Percentiles rank a stretch among this genome's conserved stretches.
Conservation (phyloP, 2,329 filamentous ascomycete species). For the Microsporum ferrugineum region DNA sequence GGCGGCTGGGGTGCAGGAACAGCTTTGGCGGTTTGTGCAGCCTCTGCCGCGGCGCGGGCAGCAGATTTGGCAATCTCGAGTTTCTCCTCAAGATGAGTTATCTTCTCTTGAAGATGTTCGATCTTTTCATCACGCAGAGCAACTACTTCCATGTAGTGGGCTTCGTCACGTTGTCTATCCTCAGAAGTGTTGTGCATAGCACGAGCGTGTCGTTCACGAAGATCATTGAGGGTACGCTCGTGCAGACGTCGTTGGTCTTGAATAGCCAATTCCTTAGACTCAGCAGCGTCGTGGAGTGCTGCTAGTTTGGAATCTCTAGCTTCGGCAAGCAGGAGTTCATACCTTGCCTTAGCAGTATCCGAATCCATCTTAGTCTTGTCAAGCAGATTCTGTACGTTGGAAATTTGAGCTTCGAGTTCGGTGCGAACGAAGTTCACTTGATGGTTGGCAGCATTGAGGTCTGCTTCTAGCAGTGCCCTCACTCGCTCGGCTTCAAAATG, state of each 20-base stretch:
- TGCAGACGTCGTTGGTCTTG: constrained; percentile 53
- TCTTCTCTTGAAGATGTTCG: constrained; percentile 73
- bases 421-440: constrained; percentile 62
- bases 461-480: constrained; percentile 64
- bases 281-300: constrained; percentile 43
- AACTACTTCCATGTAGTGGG: constrained; percentile 68
- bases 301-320: constrained; percentile 57
- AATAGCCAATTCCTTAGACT: constrained; percentile 44
- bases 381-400: constrained; percentile 59
- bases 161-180: constrained; percentile 69
- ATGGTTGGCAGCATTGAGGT: constrained; percentile 72
- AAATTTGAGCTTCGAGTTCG: constrained; percentile 68
- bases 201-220: constrained; percentile 63
- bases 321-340: constrained; percentile 76
- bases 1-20: constrained; percentile 22
- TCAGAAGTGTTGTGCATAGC: constrained; percentile 63
- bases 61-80: constrained; percentile 82
- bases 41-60: constrained; percentile 68
- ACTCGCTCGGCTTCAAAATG: constrained; percentile 71
- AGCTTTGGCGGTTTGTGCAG: constrained; percentile 47
- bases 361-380: constrained; percentile 68
- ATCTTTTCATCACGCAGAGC: constrained; percentile 73
- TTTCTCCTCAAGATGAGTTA: constrained; percentile 77
- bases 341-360: constrained; percentile 67
- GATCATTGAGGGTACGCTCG: constrained; percentile 61